Evolutionary conservation across 2,329 filamentous ascomycete species (phyloP).

Genomic region (Rhinocladiella similis): DNA sequence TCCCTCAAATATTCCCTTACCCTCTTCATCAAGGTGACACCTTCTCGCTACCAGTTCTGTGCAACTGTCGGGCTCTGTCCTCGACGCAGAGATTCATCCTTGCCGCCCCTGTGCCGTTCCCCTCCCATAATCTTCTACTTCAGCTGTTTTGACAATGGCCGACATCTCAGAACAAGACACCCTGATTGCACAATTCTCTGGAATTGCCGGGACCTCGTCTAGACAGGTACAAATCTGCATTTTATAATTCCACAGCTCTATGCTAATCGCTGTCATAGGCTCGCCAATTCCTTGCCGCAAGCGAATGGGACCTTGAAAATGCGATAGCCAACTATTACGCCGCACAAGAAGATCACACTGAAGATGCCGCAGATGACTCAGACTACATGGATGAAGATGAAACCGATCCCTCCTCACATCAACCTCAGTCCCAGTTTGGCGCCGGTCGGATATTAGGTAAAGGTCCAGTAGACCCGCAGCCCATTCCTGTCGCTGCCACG

Average conservation of each 20-base stretch:
- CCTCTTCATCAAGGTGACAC: conserved; percentile 9
- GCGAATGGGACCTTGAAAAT: conserved; percentile 65
- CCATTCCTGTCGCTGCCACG: conserved; percentile 33
- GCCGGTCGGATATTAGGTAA: conserved; percentile 38
- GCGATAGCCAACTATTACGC: conserved; percentile 64
- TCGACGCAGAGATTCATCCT: neutral
- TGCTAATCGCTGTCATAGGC: conserved; percentile 51
- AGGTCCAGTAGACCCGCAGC: conserved; percentile 26
- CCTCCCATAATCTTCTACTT: conserved; percentile 10
- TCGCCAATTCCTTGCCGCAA: conserved; percentile 63
- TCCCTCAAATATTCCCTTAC: neutral
- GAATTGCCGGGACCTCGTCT: conserved; percentile 54
- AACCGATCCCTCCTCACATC: conserved; percentile 17
- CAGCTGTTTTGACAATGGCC: conserved; percentile 21
- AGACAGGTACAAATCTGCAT: conserved; percentile 44
- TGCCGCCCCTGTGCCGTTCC: conserved; percentile 5
- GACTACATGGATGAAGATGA: conserved; percentile 33
- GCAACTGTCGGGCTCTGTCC: neutral
- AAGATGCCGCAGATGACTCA: conserved; percentile 26
- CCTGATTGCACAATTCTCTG: conserved; percentile 54
- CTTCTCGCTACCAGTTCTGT: neutral
- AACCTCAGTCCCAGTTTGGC: conserved; percentile 20
- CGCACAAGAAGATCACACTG: conserved; percentile 41
- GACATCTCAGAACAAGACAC: conserved; percentile 37
- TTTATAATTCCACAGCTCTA: neutral